phyloP scores from a whole-genome alignment of 2,329 filamentous ascomycete genomes.

The Penicillium paneum region DNA sequence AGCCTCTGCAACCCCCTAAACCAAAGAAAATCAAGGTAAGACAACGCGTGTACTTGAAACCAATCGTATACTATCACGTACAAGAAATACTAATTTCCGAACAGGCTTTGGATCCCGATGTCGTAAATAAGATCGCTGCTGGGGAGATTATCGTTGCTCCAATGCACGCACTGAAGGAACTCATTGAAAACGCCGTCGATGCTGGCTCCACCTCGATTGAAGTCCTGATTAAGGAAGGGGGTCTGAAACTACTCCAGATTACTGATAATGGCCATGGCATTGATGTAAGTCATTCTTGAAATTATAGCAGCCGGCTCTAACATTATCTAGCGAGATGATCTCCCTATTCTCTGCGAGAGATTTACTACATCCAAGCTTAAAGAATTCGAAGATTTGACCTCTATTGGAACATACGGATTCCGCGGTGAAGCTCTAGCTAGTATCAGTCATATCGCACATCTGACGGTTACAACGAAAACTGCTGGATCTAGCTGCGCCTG shows the following conservation, averaged over 20 bases:
- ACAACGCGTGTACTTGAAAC: neutral
- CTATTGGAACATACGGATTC: slow-evolving; percentile 95
- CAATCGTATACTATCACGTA: neutral
- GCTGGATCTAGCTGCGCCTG: slow-evolving; percentile 83
- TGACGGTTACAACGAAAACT: slow-evolving; percentile 92
- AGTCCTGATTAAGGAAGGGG: slow-evolving; percentile 89
- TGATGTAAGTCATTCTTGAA: slow-evolving; percentile 57
- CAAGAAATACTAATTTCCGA: neutral
- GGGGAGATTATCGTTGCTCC: slow-evolving; percentile 98
- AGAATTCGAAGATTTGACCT: slow-evolving; percentile 83
- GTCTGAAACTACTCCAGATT: slow-evolving; percentile 91
- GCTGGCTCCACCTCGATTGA: slow-evolving; percentile 92
- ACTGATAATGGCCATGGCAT: slow-evolving; percentile 97
- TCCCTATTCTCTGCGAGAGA: slow-evolving; percentile 87
- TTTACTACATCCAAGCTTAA: slow-evolving; percentile 97
- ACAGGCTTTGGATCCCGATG: slow-evolving; percentile 82
- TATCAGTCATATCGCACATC: slow-evolving; percentile 96
- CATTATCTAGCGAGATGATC: slow-evolving; percentile 70
- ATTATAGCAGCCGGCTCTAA: slow-evolving; percentile 6
- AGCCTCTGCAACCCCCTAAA: slow-evolving; percentile 29
- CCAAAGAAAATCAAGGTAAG: slow-evolving; percentile 50
- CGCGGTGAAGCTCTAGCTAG: slow-evolving; percentile 93
- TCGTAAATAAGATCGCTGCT: slow-evolving; percentile 97
- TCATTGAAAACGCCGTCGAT: slow-evolving; percentile 96
- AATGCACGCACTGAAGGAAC: slow-evolving; percentile 90